Percentiles rank a stretch among this genome's conserved stretches.
Evolutionary conservation across 345 rosid genomes (phyloP).

Genomic region (Atalantia buxifolia): DNA sequence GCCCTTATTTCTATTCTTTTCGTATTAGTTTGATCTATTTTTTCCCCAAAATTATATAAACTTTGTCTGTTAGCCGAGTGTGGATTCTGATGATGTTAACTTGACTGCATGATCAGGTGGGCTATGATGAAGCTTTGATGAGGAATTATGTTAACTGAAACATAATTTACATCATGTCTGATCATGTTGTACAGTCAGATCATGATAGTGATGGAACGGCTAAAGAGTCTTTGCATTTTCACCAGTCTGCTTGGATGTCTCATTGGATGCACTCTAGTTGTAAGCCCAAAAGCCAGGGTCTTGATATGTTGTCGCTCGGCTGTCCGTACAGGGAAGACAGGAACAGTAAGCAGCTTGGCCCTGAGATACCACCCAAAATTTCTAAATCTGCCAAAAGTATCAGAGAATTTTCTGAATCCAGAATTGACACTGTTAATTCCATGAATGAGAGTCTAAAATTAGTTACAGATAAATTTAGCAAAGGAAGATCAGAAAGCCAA

Average conservation of each 20-base stretch:
- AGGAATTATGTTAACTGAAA: background rate
- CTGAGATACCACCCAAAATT: slow-evolving; percentile 18
- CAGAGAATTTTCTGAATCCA: slow-evolving; percentile 21
- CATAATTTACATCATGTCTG: slow-evolving; percentile 35
- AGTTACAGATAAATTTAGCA: slow-evolving; percentile 17
- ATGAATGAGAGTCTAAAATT: slow-evolving; percentile 18
- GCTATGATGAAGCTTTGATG: slow-evolving; percentile 13
- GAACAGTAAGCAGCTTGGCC: slow-evolving; percentile 9
- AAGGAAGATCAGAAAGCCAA: slow-evolving; percentile 26
- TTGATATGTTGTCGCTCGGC: background rate
- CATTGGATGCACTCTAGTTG: slow-evolving; percentile 44
- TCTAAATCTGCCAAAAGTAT: slow-evolving; percentile 19
- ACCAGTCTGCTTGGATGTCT: slow-evolving; percentile 65
- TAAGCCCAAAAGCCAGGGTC: slow-evolving; percentile 19
- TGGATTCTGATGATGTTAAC: slow-evolving; percentile 10
- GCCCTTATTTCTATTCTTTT: background rate
- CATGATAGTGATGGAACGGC: slow-evolving; percentile 19
- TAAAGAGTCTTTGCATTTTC: slow-evolving; percentile 27
- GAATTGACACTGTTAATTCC: slow-evolving; percentile 10
- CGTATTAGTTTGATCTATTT: background rate
- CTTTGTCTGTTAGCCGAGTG: background rate
- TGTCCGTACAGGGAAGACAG: slow-evolving; percentile 16
- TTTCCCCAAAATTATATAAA: background rate
- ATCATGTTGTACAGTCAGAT: slow-evolving; percentile 21
- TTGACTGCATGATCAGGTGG: slow-evolving; percentile 26